Evolutionary conservation across 2,329 filamentous ascomycete genomes (phyloP).

Genomic region (Fusarium annulatum): DNA sequence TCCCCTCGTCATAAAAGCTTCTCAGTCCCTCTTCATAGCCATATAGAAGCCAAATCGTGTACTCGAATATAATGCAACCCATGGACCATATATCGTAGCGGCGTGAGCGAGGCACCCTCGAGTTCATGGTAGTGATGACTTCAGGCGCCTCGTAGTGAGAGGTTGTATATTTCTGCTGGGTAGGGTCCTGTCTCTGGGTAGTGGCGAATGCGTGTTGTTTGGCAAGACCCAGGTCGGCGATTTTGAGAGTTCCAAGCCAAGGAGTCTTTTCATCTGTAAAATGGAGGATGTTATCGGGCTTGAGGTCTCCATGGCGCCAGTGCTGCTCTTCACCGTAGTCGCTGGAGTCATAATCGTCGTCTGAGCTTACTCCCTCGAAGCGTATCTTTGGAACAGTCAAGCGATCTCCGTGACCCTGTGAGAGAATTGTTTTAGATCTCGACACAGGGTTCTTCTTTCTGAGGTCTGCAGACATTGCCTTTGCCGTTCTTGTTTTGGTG

Average conservation of each 20-base stretch:
- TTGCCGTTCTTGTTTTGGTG: not conserved
- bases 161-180: conserved; percentile 18
- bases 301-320: conserved; percentile 33
- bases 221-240: conserved; percentile 24
- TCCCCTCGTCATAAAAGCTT: not conserved
- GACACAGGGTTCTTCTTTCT: not conserved
- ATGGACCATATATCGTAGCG: conserved; percentile 48
- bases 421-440: not conserved
- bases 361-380: not conserved
- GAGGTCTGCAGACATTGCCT: not conserved
- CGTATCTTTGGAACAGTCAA: not conserved
- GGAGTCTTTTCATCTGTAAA: not conserved
- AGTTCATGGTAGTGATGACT: not conserved
- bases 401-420: not conserved
- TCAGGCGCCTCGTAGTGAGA: conserved; percentile 34
- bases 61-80: conserved; percentile 47
- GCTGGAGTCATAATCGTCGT: not conserved
- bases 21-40: conserved; percentile 20
- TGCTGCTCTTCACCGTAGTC: not conserved
- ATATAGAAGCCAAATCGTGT: conserved; percentile 45
- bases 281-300: conserved; percentile 29
- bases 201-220: conserved; percentile 26
- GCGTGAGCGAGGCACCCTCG: conserved; percentile 28
- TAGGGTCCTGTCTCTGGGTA: not conserved
- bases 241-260: conserved; percentile 26